Evolutionary conservation across 306 rosid species (phyloP), one percentile per base, ranked within the genome.

Genomic region (Vigna mungo): DNA sequence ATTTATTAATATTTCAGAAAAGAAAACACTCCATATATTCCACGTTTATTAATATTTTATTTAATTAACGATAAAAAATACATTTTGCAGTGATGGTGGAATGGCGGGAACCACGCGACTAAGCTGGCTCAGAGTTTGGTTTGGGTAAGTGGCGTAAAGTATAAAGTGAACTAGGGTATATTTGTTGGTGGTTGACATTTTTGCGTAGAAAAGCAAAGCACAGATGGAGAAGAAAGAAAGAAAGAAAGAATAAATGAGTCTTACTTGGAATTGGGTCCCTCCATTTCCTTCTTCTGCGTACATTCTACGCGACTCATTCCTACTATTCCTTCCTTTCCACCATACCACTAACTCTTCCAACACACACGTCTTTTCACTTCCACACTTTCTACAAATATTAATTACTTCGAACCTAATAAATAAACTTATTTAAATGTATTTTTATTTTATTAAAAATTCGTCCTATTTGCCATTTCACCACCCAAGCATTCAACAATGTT

Each of bases 261-360:
- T 63, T 72, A 63, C 34, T 37, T 68, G 43, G 79, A 73, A 23
- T 66, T 74, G 79, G 75, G 80, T 32, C 72, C 76, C 75, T 17
- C 54, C 1, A 58, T 70, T 59, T 74, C 68, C 72, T 47, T 20
- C 25, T 18, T 48, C 77, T 59, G 84, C 84, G 72, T 81, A 60
- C 60, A 75, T 72, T 65, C 67, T 68, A 75, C 76, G 84, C 84
- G 23, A 81, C 41, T 55, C 72, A 15, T 59, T 81, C 54, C 52
- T 70, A 70, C 52, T 70, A 70, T 47, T 70, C 23, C 27, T 39
- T 39, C 52, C 65, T 64, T 53, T 15, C 23, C 15, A 59, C 60
- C 7, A 21, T 48, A 1, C 56, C 59, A 72, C 44, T 17, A 32
- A 47, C 1, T 48, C 52, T n/a, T 49, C 20, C 55, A 25, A 18